Base-by-base conservation (phyloP, 345 rosid species). In the Physaria fendleri region DNA sequence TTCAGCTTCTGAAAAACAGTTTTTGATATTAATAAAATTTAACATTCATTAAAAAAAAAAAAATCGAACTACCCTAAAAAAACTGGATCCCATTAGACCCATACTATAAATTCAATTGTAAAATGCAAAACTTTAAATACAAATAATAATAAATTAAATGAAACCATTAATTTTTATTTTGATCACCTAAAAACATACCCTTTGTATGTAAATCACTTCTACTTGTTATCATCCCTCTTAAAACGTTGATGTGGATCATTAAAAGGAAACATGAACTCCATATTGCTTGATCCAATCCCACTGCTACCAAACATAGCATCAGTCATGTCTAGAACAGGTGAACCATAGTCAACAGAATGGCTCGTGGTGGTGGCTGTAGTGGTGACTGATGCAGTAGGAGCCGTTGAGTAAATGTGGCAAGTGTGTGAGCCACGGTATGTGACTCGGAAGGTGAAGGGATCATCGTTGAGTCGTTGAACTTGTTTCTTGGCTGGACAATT, bases 401-500 rank as follows among this genome's bases (percentile, higher is more conserved):
- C 67, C 55, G 62, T 68, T 60, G 67, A 60, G 4, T 88, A 76
- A 78, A 82, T 75, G 57, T 85, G 85, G 53, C 98, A 92, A 20
- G 82, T 85, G 75, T 92, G 98, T 2, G 74, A 68, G 14, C 79
- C 81, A 2, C 79, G 72, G 81, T 92, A 92, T 0, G 71, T 79
- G 2, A 92, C 81, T 45, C 80, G 74, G 48, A 77, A 84, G 3
- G 76, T 86, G 73, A 9, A 42, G 0, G 92, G 92, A 71, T 88
- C 81, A 4, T 77, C 69, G 56, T 88, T 80, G 2, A 84, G 70
- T 5, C 96, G 79, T 68, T 92, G 98, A 0, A 88, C 96, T 69
- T 78, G 93, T 69, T 92, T 92, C 74, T 92, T 92, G 23, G 96
- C 98, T 0, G 82, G 81, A 56, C 98, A 92, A 1, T 81, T 64